Base-by-base conservation (phyloP, 2,329 filamentous ascomycete species). In the Eutypella sp. region DNA sequence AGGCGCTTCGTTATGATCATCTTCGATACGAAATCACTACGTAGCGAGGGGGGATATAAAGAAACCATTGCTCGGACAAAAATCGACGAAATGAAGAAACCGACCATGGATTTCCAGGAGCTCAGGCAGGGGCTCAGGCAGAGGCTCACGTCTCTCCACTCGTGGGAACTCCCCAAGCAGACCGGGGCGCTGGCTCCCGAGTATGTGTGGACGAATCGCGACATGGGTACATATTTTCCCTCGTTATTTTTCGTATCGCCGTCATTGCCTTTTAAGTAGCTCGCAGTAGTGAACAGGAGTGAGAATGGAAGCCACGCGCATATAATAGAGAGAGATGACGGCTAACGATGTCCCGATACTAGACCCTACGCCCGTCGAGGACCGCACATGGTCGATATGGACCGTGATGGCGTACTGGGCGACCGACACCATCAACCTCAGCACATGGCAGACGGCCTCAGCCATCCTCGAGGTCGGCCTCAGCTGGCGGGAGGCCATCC, bases 121-220 rank as follows among this genome's bases (percentile, higher is more conserved):
- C 42, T 72, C 46, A 70, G 62, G 51, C 60, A 58, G 45, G 60
- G 70, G 50, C 63, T 72, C 46, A 70, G 62, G 51, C 60, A 58
- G 45, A 61, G 70, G 50, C 63, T 60, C 42, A 74, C 69, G 4
- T 65, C 67, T 19, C 33, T 69, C 15, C 62, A 62, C 22, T 63
- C 70, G 42, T 76, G 73, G 73, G 61, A 72, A 48, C 60, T 76
- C 25, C 71, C 70, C 7, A 74, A 74, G 60, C 70, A 73, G 54
- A 65, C 68, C 5, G 69, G 70, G 7, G 66, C 71, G 8, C 60
- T 75, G 29, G 72, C 73, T 13, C 72, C 72, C 2, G 61, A 66
- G 13, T 56, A 72, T 53, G 66, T 74, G 23, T 72, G 70, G 69
- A 60, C 57, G 16, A 56, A 67, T 58, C 45, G 59, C 42, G 57